Conservation (phyloP, 192 early-diverging fungal species). For the Helicostylum pulchrum region DNA sequence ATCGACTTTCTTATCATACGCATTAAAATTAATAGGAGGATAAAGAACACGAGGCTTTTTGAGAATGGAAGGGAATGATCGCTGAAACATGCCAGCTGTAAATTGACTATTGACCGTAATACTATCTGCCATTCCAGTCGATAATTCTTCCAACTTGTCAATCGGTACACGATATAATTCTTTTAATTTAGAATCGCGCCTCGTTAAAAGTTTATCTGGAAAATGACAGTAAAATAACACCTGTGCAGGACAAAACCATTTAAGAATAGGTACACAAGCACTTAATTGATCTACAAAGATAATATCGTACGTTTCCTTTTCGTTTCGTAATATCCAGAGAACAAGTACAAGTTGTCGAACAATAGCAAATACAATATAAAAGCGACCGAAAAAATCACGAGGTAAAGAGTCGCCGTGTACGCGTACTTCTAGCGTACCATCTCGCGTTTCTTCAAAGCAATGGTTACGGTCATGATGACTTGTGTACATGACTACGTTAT, state of each 20-base stretch:
- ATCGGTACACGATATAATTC: slow-evolving; percentile 76
- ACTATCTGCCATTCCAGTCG: slow-evolving; percentile 86
- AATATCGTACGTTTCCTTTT: slow-evolving; percentile 61
- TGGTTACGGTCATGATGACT: slow-evolving; percentile 86
- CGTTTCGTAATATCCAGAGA: slow-evolving; percentile 42
- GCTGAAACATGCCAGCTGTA: slow-evolving; percentile 69
- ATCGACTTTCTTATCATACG: slow-evolving; percentile 66
- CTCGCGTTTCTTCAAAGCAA: slow-evolving; percentile 89
- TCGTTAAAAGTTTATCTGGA: slow-evolving; percentile 83
- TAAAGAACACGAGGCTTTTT: slow-evolving; percentile 70
- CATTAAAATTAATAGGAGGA: slow-evolving; percentile 76
- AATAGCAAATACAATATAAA: slow-evolving; percentile 81
- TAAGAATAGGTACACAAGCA: slow-evolving; percentile 77
- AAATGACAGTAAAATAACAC: slow-evolving; percentile 97
- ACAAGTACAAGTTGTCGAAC: slow-evolving; percentile 71
- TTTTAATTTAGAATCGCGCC: slow-evolving; percentile 58
- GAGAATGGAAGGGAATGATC: slow-evolving; percentile 66
- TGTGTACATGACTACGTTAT: slow-evolving; percentile 80
- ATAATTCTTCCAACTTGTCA: slow-evolving; percentile 80
- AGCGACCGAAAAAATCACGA: slow-evolving; percentile 61
- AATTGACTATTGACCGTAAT: slow-evolving; percentile 94
- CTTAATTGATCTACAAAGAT: slow-evolving; percentile 88
- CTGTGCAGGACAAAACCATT: slow-evolving; percentile 56
- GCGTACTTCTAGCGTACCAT: slow-evolving; percentile 78
- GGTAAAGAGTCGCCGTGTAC: slow-evolving; percentile 78